These are phyloP conservation scores for Brachypodium distachyon DNA, from an alignment of 202 grass and related monocot genomes.

Conservation along the genomic window DNA sequence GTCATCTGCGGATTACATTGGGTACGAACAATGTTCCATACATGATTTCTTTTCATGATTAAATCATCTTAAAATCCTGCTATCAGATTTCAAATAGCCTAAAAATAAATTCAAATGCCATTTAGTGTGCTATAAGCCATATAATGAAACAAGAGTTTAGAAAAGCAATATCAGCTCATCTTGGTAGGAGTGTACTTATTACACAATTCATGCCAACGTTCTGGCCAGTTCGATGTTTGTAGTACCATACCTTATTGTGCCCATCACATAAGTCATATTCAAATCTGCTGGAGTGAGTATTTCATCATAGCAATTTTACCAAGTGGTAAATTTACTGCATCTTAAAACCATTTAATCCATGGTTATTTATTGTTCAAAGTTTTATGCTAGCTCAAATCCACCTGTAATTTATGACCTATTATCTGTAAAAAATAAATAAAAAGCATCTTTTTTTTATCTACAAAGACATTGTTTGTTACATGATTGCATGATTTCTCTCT, in stretches of 20 bases:
- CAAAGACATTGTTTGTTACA: not conserved
- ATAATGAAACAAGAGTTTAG: not conserved
- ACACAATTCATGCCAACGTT: not conserved
- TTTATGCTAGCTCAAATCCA: not conserved
- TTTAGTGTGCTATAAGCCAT: not conserved
- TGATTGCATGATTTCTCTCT: not conserved
- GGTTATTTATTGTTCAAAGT: not conserved
- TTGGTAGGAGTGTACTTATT: not conserved
- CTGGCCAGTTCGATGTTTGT: not conserved
- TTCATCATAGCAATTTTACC: too few relatives aligned
- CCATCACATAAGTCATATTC: not conserved
- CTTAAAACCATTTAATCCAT: not conserved
- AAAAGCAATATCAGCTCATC: not conserved
- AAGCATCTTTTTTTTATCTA: slow-evolving; percentile 1
- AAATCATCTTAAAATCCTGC: not conserved
- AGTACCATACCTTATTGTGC: not conserved
- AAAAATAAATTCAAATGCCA: not conserved
- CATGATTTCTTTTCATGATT: not conserved
- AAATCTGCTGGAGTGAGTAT: not conserved
- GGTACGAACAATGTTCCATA: slow-evolving; percentile 38
- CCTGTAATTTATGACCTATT: not conserved
- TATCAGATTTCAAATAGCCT: not conserved
- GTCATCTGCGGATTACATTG: slow-evolving; percentile 93
- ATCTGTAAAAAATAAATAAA: too few relatives aligned
- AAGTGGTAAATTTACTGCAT: not conserved